Evolutionary conservation across 2,329 filamentous ascomycete species (phyloP).

Genomic region (Trichophaea hybrida): DNA sequence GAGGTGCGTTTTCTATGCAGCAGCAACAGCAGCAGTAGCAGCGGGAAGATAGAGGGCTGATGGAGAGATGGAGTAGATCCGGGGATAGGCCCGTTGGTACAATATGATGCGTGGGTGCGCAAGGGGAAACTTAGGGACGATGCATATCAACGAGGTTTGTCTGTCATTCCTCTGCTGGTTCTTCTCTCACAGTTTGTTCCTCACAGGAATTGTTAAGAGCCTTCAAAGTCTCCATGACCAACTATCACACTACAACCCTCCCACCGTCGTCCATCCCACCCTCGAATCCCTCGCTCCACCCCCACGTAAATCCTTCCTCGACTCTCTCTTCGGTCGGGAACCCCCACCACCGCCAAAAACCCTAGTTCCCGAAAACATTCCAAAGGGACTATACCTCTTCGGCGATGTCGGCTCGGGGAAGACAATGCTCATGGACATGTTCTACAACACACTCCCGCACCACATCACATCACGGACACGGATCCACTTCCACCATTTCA

Average conservation of each 20-base stretch:
- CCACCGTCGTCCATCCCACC: slow-evolving; percentile 59
- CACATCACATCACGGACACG: slow-evolving; percentile 71
- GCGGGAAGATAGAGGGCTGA: neutral
- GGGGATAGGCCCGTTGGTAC: slow-evolving; percentile 56
- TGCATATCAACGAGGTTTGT: slow-evolving; percentile 70
- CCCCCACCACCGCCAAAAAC: slow-evolving; percentile 13
- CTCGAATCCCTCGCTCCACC: slow-evolving; percentile 49
- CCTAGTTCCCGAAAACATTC: slow-evolving; percentile 49
- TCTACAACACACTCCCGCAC: slow-evolving; percentile 77
- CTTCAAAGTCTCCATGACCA: slow-evolving; percentile 82
- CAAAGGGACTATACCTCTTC: slow-evolving; percentile 83
- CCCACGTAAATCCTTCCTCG: slow-evolving; percentile 40
- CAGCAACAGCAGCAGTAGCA: neutral
- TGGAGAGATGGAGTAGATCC: neutral
- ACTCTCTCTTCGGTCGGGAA: slow-evolving; percentile 33
- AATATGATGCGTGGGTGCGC: slow-evolving; percentile 73
- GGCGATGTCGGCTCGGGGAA: slow-evolving; percentile 96
- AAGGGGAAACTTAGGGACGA: slow-evolving; percentile 66
- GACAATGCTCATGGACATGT: slow-evolving; percentile 98
- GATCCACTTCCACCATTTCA: slow-evolving; percentile 99
- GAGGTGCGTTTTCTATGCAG: neutral
- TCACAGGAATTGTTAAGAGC: slow-evolving; percentile 65
- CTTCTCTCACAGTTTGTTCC: neutral
- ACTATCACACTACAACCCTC: slow-evolving; percentile 57
- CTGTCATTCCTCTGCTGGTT: slow-evolving; percentile 1